Percentiles rank a stretch among this genome's conserved stretches.
Evolutionary conservation across 495 filamentous ascomycete genomes (phyloP).

Genomic region (Aspergillus ellipticus): DNA sequence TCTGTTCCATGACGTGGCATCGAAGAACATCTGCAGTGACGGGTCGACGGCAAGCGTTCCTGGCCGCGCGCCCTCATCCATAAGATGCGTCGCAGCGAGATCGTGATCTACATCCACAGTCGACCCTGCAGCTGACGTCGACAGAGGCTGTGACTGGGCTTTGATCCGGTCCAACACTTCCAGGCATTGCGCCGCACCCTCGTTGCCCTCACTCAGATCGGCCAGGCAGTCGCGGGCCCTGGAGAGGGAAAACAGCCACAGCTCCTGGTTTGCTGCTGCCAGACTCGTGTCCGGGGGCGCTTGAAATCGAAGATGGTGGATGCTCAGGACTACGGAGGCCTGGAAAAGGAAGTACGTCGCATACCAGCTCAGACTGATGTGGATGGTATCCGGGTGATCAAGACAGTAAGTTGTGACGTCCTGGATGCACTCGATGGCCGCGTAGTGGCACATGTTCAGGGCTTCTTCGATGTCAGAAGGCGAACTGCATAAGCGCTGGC

Average conservation of each 20-base stretch:
- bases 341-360: constrained; percentile 23
- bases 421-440: constrained; percentile 19
- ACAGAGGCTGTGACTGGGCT: not conserved
- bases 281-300: not conserved
- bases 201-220: constrained; percentile 8
- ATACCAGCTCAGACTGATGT: constrained; percentile 19
- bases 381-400: constrained; percentile 9
- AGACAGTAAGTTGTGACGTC: constrained; percentile 17
- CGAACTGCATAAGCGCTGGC: constrained; percentile 15
- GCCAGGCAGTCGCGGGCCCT: constrained; percentile 16
- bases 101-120: not conserved
- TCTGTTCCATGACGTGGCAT: constrained; percentile 14
- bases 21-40: constrained; percentile 21
- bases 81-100: not conserved
- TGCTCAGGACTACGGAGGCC: constrained; percentile 18
- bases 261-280: constrained; percentile 9
- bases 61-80: not conserved
- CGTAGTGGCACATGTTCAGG: constrained; percentile 16
- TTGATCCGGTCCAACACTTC: constrained; percentile 16
- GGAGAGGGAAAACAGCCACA: constrained; percentile 15
- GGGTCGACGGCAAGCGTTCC: constrained; percentile 15
- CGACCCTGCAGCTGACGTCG: not conserved
- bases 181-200: constrained; percentile 17
- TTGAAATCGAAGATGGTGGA: constrained; percentile 10
- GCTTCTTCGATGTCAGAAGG: constrained; percentile 17